Evolutionary conservation across 1,284 basidiomycete genomes (phyloP).

Genomic region (Takashimella tepidaria): DNA sequence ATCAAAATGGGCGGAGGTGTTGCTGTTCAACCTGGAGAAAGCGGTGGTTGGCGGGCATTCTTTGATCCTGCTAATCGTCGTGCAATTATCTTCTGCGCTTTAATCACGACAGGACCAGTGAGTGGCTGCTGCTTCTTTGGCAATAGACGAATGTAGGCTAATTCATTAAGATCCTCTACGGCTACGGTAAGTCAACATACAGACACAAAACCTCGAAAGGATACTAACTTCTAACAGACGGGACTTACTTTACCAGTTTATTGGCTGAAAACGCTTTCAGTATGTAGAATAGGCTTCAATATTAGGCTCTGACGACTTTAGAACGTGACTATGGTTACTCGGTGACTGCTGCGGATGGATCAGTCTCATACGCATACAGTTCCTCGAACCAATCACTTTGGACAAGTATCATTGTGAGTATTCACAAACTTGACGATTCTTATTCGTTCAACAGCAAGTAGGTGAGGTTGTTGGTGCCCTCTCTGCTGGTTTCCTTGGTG

Average conservation of each 20-base stretch:
- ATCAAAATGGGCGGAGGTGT: not conserved
- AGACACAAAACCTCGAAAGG: too few species aligned
- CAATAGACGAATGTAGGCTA: too few species aligned
- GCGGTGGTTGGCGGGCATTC: not conserved
- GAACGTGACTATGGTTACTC: constrained; percentile 18
- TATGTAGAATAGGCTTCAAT: constrained; percentile 31
- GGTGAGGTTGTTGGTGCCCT: constrained; percentile 50
- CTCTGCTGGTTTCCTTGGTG: constrained; percentile 47
- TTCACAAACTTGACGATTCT: not conserved
- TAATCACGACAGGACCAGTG: constrained; percentile 2
- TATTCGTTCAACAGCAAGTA: constrained; percentile 31
- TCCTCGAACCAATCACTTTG: constrained; percentile 28
- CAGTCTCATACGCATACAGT: constrained; percentile 11
- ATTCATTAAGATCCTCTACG: constrained; percentile 34
- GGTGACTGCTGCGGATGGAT: constrained; percentile 3
- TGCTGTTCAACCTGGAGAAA: not conserved
- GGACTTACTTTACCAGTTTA: constrained; percentile 43
- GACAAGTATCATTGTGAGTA: constrained; percentile 43
- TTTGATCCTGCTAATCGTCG: constrained; percentile 1
- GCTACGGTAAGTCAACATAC: constrained; percentile 24
- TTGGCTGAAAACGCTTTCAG: constrained; percentile 20
- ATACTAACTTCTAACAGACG: constrained; percentile 12
- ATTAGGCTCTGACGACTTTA: not conserved
- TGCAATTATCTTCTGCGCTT: constrained; percentile 1
- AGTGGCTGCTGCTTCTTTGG: not conserved